These are phyloP conservation scores for Skeletonema menzelii DNA, from an alignment of 108 stramenopile genomes.

Conservation along the genomic window DNA sequence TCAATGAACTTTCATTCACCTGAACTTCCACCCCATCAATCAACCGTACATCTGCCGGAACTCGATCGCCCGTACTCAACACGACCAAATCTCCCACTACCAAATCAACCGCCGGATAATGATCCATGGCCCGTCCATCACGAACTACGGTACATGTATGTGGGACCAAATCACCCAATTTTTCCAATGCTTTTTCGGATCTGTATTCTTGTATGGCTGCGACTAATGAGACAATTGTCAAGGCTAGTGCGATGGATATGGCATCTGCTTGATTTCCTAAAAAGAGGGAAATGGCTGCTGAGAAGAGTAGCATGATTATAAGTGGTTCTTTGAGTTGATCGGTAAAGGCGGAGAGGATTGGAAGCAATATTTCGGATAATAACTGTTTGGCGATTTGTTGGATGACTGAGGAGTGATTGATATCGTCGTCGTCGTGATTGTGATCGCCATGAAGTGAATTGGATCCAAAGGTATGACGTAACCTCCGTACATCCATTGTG, in stretches of 20 bases:
- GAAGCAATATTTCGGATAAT: conserved; percentile 24
- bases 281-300: conserved; percentile 76
- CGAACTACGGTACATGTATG: conserved; percentile 85
- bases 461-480: conserved; percentile 56
- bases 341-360: conserved; percentile 58
- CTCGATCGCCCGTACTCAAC: conserved; percentile 87
- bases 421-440: conserved; percentile 41
- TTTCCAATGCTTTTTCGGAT: conserved; percentile 88
- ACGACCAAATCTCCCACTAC: conserved; percentile 95
- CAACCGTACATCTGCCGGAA: conserved; percentile 96
- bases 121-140: conserved; percentile 69
- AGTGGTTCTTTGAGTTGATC: conserved; percentile 94
- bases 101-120: conserved; percentile 80
- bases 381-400: conserved; percentile 4
- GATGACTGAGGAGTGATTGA: too few species aligned
- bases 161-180: conserved; percentile 85
- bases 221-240: conserved; percentile 91
- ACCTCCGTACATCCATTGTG: conserved; percentile 31
- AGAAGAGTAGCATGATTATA: conserved; percentile 90
- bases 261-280: conserved; percentile 92
- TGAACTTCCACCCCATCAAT: conserved; percentile 78
- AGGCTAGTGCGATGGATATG: conserved; percentile 87
- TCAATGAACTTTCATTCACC: conserved; percentile 89
- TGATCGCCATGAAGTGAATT: conserved; percentile 62
- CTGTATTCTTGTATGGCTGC: conserved; percentile 96